Percentiles rank a stretch among this genome's conserved stretches.
Conservation (phyloP, 345 rosid species). For the Boechera stricta region DNA sequence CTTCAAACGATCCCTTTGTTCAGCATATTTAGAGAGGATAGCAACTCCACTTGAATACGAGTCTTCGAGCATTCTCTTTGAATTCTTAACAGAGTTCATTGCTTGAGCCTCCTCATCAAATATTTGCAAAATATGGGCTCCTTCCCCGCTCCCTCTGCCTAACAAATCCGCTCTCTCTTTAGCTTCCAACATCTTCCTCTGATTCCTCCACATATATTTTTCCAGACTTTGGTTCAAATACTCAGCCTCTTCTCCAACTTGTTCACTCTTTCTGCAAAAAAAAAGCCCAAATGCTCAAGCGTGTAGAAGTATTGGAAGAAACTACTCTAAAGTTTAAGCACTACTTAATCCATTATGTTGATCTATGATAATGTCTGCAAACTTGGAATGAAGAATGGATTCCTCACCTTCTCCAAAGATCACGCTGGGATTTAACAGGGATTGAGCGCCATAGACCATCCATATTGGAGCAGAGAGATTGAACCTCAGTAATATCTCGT, state of each 20-base stretch:
- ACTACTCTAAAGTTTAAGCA: neutral
- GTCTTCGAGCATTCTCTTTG: constrained; percentile 85
- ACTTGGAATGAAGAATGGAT: neutral
- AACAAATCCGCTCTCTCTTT: constrained; percentile 87
- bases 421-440: constrained; percentile 80
- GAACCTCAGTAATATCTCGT: constrained; percentile 75
- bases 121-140: constrained; percentile 78
- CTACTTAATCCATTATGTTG: neutral
- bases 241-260: constrained; percentile 85
- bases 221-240: constrained; percentile 79
- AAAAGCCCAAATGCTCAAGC: neutral
- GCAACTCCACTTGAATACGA: constrained; percentile 79
- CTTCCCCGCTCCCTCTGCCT: constrained; percentile 77
- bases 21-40: constrained; percentile 77
- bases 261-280: constrained; percentile 67
- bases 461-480: constrained; percentile 78
- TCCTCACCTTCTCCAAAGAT: constrained; percentile 85
- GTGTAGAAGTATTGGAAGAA: no score
- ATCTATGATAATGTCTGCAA: neutral
- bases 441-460: constrained; percentile 89
- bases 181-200: constrained; percentile 69
- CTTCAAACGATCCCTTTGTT: constrained; percentile 92
- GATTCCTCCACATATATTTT: constrained; percentile 66
- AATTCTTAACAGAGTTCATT: constrained; percentile 77
- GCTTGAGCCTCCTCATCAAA: constrained; percentile 93